Evolutionary conservation across 768 basidiomycete species (phyloP).

Genomic region (Coprinopsis sp.): DNA sequence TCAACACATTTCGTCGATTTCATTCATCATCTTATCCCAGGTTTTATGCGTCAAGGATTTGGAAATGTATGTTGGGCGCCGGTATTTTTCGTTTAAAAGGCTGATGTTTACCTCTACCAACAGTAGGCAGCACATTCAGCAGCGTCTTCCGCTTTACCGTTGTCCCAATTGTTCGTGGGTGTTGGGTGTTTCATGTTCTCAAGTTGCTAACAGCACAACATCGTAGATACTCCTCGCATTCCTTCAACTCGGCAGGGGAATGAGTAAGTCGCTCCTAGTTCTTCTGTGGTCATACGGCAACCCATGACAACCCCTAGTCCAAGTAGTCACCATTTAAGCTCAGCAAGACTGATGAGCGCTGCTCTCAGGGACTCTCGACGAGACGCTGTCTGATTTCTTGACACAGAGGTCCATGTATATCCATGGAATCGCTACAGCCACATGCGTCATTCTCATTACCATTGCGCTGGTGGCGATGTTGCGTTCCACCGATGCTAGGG

Average conservation of each 20-base stretch:
- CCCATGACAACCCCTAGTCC: neutral
- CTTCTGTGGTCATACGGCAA: neutral
- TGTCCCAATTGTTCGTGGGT: neutral
- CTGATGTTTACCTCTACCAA: neutral
- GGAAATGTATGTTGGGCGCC: neutral
- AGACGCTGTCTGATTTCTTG: neutral
- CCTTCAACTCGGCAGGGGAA: neutral
- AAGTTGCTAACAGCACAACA: neutral
- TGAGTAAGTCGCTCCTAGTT: neutral
- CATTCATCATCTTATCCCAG: neutral
- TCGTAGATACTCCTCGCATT: neutral
- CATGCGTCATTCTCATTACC: slow-evolving; percentile 4
- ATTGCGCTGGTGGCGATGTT: slow-evolving; percentile 1
- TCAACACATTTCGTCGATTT: neutral
- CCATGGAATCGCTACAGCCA: neutral
- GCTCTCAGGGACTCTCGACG: neutral
- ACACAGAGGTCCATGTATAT: slow-evolving; percentile 4
- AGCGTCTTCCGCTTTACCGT: neutral
- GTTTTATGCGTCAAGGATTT: neutral
- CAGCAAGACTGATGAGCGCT: neutral
- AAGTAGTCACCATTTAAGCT: slow-evolving; percentile 2
- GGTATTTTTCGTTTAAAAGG: neutral
- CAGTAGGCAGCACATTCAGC: neutral
- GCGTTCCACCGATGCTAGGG: neutral
- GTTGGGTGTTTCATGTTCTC: neutral